Conservation (phyloP, 2,329 filamentous ascomycete species). For the Fusarium mundagurra region DNA sequence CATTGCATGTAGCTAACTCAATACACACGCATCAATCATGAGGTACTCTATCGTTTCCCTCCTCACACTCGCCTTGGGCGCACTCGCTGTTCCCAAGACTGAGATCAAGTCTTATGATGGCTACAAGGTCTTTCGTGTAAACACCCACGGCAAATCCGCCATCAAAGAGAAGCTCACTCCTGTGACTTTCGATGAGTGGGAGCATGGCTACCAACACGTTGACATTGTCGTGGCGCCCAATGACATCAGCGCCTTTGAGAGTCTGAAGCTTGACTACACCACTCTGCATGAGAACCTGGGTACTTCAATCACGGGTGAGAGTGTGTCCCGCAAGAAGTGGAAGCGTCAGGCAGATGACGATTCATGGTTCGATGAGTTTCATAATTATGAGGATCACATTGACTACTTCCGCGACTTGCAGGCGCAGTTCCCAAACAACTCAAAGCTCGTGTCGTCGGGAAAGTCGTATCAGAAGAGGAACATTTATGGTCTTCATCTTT, state of each 20-base stretch:
- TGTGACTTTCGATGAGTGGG: slow-evolving; percentile 39
- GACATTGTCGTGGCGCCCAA: slow-evolving; percentile 48
- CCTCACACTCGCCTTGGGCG: slow-evolving; percentile 28
- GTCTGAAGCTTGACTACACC: slow-evolving; percentile 44
- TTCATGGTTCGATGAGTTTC: slow-evolving; percentile 61
- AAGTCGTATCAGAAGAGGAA: slow-evolving; percentile 56
- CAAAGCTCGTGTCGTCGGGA: slow-evolving; percentile 57
- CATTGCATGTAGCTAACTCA: neutral
- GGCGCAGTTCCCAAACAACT: slow-evolving; percentile 54
- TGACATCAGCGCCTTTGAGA: slow-evolving; percentile 43
- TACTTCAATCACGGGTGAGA: slow-evolving; percentile 44
- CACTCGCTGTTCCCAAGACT: slow-evolving; percentile 24
- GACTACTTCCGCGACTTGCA: slow-evolving; percentile 56
- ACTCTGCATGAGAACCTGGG: slow-evolving; percentile 46
- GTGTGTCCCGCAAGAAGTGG: slow-evolving; percentile 25
- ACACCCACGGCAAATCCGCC: slow-evolving; percentile 53
- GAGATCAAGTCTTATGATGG: slow-evolving; percentile 44
- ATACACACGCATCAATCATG: slow-evolving; percentile 18
- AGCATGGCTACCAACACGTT: slow-evolving; percentile 34
- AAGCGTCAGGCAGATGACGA: slow-evolving; percentile 44
- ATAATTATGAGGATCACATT: slow-evolving; percentile 60
- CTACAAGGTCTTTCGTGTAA: slow-evolving; percentile 55
- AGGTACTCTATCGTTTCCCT: slow-evolving; percentile 30
- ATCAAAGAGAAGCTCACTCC: slow-evolving; percentile 48
- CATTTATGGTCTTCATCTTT: slow-evolving; percentile 68